Base-by-base conservation (phyloP, 1,284 basidiomycete species). In the Sporisorium reilianum region DNA sequence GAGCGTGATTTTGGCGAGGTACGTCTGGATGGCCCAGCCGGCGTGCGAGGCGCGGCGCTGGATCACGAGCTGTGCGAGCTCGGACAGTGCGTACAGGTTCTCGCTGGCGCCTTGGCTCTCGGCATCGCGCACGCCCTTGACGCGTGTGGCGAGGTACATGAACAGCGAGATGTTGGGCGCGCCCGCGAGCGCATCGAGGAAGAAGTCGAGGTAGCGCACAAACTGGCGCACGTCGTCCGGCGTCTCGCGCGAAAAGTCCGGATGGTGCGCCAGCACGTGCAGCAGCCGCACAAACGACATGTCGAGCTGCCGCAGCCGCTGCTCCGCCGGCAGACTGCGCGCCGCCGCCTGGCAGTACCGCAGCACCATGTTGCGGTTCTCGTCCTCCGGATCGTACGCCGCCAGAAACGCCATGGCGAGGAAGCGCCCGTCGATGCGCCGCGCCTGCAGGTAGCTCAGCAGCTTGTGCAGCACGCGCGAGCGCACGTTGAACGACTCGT, bases 181-280 rank as follows among this genome's bases (percentile, higher is more conserved):
- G 7, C 88, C 90, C 11, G 89, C 90, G 14, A 98, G 86, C 52
- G 90, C 87, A 54, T 93, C 91, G 10, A 97, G 87, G 85, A 93
- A 99, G 79, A 97, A 92, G 25, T 93, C 90, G 68, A 99, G 88
- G 85, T 97, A 97, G 18, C 64, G 48, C 11, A 71, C 48, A 50
- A 80, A 77, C 32, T 64, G 40, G 11, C 41, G 88, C 55, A 81
- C 92, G 91, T 90, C 92, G 5, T 91, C 89, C 74, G 92, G 90
- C 69, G 92, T 91, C 46, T 90, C 87, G 28, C 94, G 84, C 32
- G 89, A 58, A 80, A 95, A 94, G 85, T 99, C 96, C 2, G 96
- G 95, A 85, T 99, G 96, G 82, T 97, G 94, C 0, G 95, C 92
- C 2, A 99, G 87, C 0, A 96, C 85, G 80, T 95, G 92, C 6